Evolutionary conservation across 305 asterid species (phyloP), one percentile per base, ranked within the genome.

Genomic region (Euphrasia arctica): DNA sequence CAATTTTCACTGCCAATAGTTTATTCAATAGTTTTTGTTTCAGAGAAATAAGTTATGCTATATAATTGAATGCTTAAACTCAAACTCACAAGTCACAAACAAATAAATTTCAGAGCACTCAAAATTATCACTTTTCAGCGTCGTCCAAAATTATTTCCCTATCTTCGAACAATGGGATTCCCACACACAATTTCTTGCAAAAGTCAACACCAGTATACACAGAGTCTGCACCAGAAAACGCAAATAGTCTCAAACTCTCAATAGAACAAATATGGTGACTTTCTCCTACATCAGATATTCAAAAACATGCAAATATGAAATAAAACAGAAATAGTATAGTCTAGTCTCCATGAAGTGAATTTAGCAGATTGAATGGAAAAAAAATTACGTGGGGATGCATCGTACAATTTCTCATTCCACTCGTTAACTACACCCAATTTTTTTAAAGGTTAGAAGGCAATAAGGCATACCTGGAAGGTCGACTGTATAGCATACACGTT

Each of bases 121-220:
- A 57, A 27, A 51, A n/a, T 50, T 50, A 6, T 5, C 27, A 7
- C 56, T 50, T 22, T 42, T 60, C 29, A 69, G 55, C 57, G 88
- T 93, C 27, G 27, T 25, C 27, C 27, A 25, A 25, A 25, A 25
- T 25, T 25, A 25, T 25, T 25, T 25, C 27, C 27, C 27, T 25
- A 25, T 1, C 27, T 25, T 25, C 27, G 27, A 25, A 25, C 27
- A 25, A 25, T 25, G 75, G 99, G 88, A 71, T 88, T 97, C 58
- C 95, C 27, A 25, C 99, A 71, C 97, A 93, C 56, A 93, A 77
- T 80, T 90, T 93, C 95, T 93, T 88, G 99, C 99, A 93, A 69
- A 93, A 93, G 75, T 93, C 98, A 54, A 92, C 98, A 66, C 97
- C 98, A 63, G 80, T 85, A 65, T 92, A 92, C n/a, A 86, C 81